Percentiles rank a stretch among this genome's conserved stretches.
Conservation (phyloP, 2,329 filamentous ascomycete genomes). For the Sporothrix pseudoabietina region DNA sequence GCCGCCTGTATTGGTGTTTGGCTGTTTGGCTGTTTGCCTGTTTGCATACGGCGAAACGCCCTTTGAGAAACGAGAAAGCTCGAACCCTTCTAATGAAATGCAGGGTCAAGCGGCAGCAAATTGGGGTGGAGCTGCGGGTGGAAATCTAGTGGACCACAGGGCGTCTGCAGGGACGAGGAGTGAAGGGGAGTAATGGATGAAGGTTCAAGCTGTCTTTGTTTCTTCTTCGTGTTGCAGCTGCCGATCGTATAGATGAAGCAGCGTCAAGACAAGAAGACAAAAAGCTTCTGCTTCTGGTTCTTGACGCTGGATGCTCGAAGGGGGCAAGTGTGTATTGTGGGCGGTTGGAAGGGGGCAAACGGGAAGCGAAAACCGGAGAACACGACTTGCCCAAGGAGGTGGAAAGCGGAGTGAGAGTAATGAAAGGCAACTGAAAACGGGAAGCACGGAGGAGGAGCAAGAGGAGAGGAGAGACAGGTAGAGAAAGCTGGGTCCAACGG, state of each 20-base stretch:
- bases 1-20: constrained; percentile 8
- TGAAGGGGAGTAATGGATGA: background rate
- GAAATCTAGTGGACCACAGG: constrained; percentile 15
- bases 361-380: background rate
- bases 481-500: constrained; percentile 17
- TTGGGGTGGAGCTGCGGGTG: constrained; percentile 10
- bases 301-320: background rate
- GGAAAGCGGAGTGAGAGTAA: constrained; percentile 22
- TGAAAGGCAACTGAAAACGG: background rate
- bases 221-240: background rate
- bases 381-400: background rate
- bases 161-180: constrained; percentile 9
- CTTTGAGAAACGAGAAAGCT: background rate
- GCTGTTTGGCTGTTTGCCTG: background rate
- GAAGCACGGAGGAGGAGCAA: background rate
- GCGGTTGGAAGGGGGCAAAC: background rate
- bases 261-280: constrained; percentile 6
- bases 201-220: background rate
- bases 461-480: background rate
- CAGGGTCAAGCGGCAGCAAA: constrained; percentile 24
- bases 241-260: constrained; percentile 25
- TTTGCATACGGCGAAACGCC: constrained; percentile 12
- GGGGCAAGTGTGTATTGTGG: background rate
- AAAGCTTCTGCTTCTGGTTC: background rate
- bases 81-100: background rate